These are phyloP conservation scores for Globisporangium nagaii DNA, from an alignment of 352 stramenopile genomes.

Conservation along the genomic window DNA sequence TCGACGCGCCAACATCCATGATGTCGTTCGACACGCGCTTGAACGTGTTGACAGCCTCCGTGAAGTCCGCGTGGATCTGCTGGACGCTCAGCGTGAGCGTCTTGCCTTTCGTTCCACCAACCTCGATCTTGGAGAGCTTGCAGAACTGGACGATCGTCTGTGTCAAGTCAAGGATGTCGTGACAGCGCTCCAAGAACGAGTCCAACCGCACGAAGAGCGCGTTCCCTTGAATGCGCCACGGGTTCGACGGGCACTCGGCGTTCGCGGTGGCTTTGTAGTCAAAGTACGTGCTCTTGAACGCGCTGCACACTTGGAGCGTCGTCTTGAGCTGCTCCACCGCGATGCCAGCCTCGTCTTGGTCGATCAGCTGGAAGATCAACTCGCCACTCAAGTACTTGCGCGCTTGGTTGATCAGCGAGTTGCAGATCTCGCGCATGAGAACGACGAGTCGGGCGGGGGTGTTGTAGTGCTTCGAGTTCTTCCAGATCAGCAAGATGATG, in stretches of 20 bases:
- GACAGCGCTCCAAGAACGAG: conserved; percentile 95
- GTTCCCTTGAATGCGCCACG: conserved; percentile 97
- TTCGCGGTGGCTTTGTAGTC: conserved; percentile 97
- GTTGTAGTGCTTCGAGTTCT: conserved; percentile 99
- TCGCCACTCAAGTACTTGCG: conserved; percentile 92
- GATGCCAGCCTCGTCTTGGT: conserved; percentile 93
- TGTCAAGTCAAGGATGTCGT: conserved; percentile 97
- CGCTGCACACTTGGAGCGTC: conserved; percentile 90
- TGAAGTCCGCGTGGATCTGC: conserved; percentile 96
- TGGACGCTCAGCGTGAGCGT: conserved; percentile 91
- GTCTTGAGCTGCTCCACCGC: conserved; percentile 95
- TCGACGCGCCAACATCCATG: conserved; percentile 95
- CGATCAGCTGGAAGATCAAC: conserved; percentile 95
- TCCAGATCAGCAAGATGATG: conserved; percentile 98
- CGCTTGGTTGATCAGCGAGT: conserved; percentile 94
- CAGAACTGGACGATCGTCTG: conserved; percentile 98
- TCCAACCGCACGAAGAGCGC: conserved; percentile 97
- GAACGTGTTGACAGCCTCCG: conserved; percentile 91
- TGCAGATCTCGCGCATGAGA: conserved; percentile 98
- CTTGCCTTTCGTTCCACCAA: conserved; percentile 96
- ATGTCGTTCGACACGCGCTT: conserved; percentile 97
- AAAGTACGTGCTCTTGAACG: conserved; percentile 98
- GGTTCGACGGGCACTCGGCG: conserved; percentile 96
- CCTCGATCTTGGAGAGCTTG: conserved; percentile 97
- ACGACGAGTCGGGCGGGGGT: conserved; percentile 94